Evolutionary conservation across 148 eudicot species (phyloP).

Genomic region (Arbutus unedo): DNA sequence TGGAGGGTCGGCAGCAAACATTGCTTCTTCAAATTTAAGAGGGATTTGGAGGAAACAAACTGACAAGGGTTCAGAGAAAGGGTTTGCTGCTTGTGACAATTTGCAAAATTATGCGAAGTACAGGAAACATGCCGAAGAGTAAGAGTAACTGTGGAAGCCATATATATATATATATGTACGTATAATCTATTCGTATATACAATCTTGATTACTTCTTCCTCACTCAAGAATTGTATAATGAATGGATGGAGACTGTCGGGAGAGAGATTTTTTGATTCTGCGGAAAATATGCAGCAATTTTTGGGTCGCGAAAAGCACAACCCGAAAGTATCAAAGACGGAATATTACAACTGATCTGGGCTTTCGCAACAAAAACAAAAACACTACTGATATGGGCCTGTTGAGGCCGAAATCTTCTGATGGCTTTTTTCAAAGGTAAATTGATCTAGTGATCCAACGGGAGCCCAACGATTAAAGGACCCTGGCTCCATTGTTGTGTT

Average conservation of each 20-base stretch:
- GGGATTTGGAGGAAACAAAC: slow-evolving; percentile 37
- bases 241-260: neutral
- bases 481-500: too few species aligned
- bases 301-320: neutral
- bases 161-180: neutral
- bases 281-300: neutral
- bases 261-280: neutral
- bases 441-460: too few species aligned
- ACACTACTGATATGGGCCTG: too few species aligned
- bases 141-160: slow-evolving; percentile 22
- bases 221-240: slow-evolving; percentile 9
- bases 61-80: slow-evolving; percentile 19
- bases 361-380: too few species aligned
- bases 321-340: neutral
- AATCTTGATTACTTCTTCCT: slow-evolving; percentile 4
- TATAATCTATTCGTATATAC: neutral
- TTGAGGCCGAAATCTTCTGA: neutral
- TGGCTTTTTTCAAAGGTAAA: too few species aligned
- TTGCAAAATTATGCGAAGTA: slow-evolving; percentile 2
- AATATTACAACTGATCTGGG: too few species aligned
- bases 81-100: slow-evolving; percentile 18
- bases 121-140: neutral
- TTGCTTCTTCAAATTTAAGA: slow-evolving; percentile 26
- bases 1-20: slow-evolving; percentile 29
- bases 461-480: neutral